Evolutionary conservation across 2,329 filamentous ascomycete species (phyloP).

Genomic region (Ascochyta koolunga): DNA sequence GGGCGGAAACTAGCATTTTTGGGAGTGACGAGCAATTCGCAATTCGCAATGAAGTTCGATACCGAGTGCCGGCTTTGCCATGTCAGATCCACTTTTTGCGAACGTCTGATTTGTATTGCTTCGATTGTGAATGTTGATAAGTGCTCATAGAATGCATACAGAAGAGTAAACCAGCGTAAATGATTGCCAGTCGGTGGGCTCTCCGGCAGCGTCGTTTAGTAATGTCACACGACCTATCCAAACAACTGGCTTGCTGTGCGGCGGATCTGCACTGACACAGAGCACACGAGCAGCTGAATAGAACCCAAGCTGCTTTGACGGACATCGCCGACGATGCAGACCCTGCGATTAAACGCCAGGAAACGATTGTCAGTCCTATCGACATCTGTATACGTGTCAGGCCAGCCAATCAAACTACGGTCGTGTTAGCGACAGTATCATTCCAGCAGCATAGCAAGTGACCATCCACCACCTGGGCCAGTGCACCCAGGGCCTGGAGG

Average conservation of each 20-base stretch:
- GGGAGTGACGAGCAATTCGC: slow-evolving; percentile 12
- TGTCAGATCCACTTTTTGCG: background rate
- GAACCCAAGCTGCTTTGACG: background rate
- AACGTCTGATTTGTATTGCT: background rate
- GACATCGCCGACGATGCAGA: background rate
- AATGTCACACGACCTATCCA: background rate
- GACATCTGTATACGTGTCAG: background rate
- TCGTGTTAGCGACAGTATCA: background rate
- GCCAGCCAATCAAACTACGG: background rate
- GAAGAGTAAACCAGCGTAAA: background rate
- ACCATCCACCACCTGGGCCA: too few species aligned
- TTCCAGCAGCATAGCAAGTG: background rate
- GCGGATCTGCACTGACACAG: background rate
- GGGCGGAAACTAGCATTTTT: slow-evolving; percentile 10
- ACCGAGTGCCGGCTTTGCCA: slow-evolving; percentile 27
- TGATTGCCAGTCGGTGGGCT: background rate
- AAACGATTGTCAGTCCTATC: background rate
- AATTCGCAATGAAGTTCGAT: slow-evolving; percentile 3
- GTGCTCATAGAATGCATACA: background rate
- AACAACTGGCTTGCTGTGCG: background rate
- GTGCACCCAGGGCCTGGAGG: background rate
- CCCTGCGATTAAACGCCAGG: background rate
- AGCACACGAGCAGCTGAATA: background rate
- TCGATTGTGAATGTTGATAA: background rate
- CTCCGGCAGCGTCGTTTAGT: background rate